A percentile compares a stretch with the other conserved stretches of the same genome.
Conservation (phyloP, 2,329 filamentous ascomycete genomes). For the Ophioceras dolichostomum region DNA sequence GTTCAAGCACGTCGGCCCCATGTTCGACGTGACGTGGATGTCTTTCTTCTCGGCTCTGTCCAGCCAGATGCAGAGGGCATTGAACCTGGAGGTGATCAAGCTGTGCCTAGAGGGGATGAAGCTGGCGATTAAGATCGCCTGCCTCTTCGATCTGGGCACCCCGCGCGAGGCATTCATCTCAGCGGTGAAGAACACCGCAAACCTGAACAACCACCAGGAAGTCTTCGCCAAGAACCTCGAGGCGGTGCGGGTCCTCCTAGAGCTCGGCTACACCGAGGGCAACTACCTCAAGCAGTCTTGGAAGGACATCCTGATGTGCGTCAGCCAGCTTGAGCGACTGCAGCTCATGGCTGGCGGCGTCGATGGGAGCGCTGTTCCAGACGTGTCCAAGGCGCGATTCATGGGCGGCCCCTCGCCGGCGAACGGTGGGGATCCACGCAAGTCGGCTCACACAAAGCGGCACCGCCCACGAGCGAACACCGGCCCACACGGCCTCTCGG, state of each 20-base stretch:
- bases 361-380: slow-evolving; percentile 82
- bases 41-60: slow-evolving; percentile 93
- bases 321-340: slow-evolving; percentile 89
- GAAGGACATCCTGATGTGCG: slow-evolving; percentile 89
- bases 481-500: slow-evolving; percentile 48
- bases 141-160: slow-evolving; percentile 86
- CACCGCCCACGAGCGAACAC: slow-evolving; percentile 40
- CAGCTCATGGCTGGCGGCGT: slow-evolving; percentile 92
- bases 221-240: slow-evolving; percentile 96
- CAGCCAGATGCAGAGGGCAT: slow-evolving; percentile 82
- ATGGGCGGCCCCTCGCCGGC: slow-evolving; percentile 46
- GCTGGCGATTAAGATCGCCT: slow-evolving; percentile 84
- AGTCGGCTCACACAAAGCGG: slow-evolving; percentile 44
- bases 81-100: slow-evolving; percentile 85
- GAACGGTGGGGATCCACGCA: slow-evolving; percentile 45
- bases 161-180: slow-evolving; percentile 90
- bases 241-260: slow-evolving; percentile 80
- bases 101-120: slow-evolving; percentile 93
- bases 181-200: slow-evolving; percentile 84
- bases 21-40: slow-evolving; percentile 99
- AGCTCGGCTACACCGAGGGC: slow-evolving; percentile 86
- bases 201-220: slow-evolving; percentile 88
- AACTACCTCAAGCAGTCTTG: slow-evolving; percentile 82
- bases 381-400: slow-evolving; percentile 76
- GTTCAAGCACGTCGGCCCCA: slow-evolving; percentile 87